Evolutionary conservation across 495 filamentous ascomycete species (phyloP).

Genomic region (Astrothelium subdiscretum): DNA sequence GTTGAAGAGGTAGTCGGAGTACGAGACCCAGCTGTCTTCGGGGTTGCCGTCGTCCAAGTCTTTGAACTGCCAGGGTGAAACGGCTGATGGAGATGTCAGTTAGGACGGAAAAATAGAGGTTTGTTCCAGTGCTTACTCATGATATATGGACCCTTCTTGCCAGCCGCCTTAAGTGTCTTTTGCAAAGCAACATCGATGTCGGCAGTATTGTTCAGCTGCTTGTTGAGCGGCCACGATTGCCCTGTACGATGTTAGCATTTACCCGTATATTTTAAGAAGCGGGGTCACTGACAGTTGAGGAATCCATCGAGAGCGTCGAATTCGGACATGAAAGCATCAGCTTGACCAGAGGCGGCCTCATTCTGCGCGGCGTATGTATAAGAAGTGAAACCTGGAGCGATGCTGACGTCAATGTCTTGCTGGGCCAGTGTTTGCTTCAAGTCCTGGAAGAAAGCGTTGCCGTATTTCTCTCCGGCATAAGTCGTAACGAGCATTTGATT

Average conservation of each 20-base stretch:
- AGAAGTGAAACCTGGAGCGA: slow-evolving; percentile 13
- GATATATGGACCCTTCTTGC: slow-evolving; percentile 18
- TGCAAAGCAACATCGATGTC: slow-evolving; percentile 16
- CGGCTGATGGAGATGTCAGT: slow-evolving; percentile 7
- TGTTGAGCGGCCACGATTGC: slow-evolving; percentile 20
- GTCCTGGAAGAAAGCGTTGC: slow-evolving; percentile 17
- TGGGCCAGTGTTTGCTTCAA: slow-evolving; percentile 8
- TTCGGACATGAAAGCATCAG: slow-evolving; percentile 4
- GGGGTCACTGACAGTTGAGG: slow-evolving; percentile 13
- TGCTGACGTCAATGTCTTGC: slow-evolving; percentile 7
- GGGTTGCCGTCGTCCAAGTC: slow-evolving; percentile 17
- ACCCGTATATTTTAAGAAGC: too few species aligned
- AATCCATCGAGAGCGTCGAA: slow-evolving; percentile 15
- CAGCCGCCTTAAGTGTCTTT: slow-evolving; percentile 11
- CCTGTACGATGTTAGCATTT: neutral
- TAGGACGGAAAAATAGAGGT: neutral
- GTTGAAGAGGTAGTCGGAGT: slow-evolving; percentile 18
- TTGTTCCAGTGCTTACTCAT: slow-evolving; percentile 9
- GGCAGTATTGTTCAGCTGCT: slow-evolving; percentile 10
- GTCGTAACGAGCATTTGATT: slow-evolving; percentile 20
- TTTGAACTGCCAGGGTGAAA: slow-evolving; percentile 21
- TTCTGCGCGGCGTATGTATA: slow-evolving; percentile 12
- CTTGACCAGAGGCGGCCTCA: slow-evolving; percentile 3
- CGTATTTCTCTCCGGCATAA: slow-evolving; percentile 18
- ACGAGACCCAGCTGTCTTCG: slow-evolving; percentile 15